Percentiles rank a stretch among this genome's conserved stretches.
Conservation (phyloP, 768 basidiomycete species). For the Tulasnella sp. region DNA sequence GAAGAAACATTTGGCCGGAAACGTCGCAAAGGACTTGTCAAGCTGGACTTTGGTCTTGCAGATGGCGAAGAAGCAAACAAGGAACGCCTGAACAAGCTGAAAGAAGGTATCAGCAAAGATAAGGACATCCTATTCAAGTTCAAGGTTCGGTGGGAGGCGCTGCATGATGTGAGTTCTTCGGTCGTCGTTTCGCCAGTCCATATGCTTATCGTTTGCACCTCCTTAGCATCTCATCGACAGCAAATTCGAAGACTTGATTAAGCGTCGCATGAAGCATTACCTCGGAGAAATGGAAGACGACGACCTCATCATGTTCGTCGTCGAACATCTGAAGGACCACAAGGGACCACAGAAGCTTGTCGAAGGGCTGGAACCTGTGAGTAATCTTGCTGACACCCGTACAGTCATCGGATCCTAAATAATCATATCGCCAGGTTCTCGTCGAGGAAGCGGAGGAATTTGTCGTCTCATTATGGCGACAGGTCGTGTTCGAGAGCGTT, state of each 20-base stretch:
- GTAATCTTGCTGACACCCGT: slow-evolving; percentile 25
- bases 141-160: slow-evolving; percentile 84
- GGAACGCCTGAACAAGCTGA: slow-evolving; percentile 69
- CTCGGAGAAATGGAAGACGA: slow-evolving; percentile 89
- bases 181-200: slow-evolving; percentile 1
- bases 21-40: slow-evolving; percentile 77
- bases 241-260: slow-evolving; percentile 76
- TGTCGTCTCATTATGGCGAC: slow-evolving; percentile 71
- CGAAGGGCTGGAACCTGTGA: slow-evolving; percentile 81
- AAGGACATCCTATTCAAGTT: slow-evolving; percentile 68
- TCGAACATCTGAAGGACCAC: slow-evolving; percentile 87
- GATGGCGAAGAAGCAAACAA: slow-evolving; percentile 67
- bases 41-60: slow-evolving; percentile 77
- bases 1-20: slow-evolving; percentile 57
- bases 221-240: slow-evolving; percentile 67
- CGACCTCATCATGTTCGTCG: slow-evolving; percentile 84
- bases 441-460: slow-evolving; percentile 84
- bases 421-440: slow-evolving; percentile 46
- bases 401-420: not conserved
- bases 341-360: slow-evolving; percentile 74
- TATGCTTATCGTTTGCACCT: not conserved
- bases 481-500: slow-evolving; percentile 90
- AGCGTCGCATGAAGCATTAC: slow-evolving; percentile 71
- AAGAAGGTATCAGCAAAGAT: slow-evolving; percentile 58
- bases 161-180: slow-evolving; percentile 59